A percentile compares a stretch with the other conserved stretches of the same genome.
Evolutionary conservation across 352 stramenopile genomes (phyloP).

Genomic region (Phytophthora aleatoria): DNA sequence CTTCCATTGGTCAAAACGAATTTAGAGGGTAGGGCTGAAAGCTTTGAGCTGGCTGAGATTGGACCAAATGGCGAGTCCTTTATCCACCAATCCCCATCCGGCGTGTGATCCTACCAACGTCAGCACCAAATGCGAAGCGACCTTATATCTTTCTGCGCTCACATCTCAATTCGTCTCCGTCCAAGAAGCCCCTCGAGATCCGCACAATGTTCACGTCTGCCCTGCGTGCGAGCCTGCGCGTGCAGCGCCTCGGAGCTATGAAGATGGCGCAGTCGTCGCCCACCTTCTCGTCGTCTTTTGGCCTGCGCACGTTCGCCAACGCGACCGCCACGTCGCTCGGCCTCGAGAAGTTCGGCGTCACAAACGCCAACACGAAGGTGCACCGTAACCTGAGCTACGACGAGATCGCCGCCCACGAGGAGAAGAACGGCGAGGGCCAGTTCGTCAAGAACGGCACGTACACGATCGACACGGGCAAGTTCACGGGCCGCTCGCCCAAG

Average conservation of each 20-base stretch:
- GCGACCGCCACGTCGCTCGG: conserved; percentile 51
- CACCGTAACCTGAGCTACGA: conserved; percentile 97
- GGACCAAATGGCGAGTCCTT: conserved; percentile 5
- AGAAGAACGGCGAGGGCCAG: conserved; percentile 92
- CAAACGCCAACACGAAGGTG: conserved; percentile 87
- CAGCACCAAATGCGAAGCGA: conserved; percentile 13
- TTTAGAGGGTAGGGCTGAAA: neutral
- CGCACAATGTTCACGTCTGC: conserved; percentile 60
- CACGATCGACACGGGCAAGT: conserved; percentile 98
- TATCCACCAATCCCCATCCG: conserved; percentile 22
- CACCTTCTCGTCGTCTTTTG: conserved; percentile 34
- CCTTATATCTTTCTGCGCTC: conserved; percentile 32
- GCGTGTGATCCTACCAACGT: conserved; percentile 13
- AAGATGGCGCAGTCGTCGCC: conserved; percentile 39
- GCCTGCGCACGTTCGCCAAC: conserved; percentile 48
- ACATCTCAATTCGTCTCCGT: conserved; percentile 48
- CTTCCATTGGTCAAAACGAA: conserved; percentile 14
- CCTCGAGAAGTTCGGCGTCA: conserved; percentile 93
- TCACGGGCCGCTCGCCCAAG: conserved; percentile 97
- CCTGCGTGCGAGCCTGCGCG: conserved; percentile 58
- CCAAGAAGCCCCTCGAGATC: conserved; percentile 4
- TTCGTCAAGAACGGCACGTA: conserved; percentile 94
- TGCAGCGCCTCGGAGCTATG: conserved; percentile 54
- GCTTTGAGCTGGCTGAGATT: conserved; percentile 1
- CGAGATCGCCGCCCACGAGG: conserved; percentile 95